Evolutionary conservation across 306 rosid species (phyloP).

Genomic region (Echinosophora koreensis): DNA sequence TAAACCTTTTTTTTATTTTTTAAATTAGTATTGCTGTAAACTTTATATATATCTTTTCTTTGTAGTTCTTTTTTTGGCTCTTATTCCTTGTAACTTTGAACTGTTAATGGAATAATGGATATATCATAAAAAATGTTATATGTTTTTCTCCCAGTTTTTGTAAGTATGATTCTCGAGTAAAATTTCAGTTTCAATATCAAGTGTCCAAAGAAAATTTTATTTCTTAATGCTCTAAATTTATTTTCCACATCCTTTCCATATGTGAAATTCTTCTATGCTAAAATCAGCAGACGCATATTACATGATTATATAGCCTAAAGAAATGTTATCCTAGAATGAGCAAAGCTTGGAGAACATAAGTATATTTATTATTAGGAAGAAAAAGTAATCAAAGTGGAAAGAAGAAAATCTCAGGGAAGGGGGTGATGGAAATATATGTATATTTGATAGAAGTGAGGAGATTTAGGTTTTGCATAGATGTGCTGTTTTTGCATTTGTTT

Average conservation of each 20-base stretch:
- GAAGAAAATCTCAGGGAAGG: background rate
- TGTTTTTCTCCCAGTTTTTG: background rate
- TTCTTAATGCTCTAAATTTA: background rate
- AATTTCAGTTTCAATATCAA: background rate
- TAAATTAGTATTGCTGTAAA: background rate
- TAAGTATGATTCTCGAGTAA: slow-evolving; percentile 8
- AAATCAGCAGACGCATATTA: background rate
- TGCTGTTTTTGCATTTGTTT: background rate
- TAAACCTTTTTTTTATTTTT: background rate
- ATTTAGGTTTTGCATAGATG: background rate
- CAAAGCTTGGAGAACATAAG: background rate
- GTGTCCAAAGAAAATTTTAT: slow-evolving; percentile 3
- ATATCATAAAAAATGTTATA: background rate
- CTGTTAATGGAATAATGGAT: background rate
- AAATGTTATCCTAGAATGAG: slow-evolving; percentile 12
- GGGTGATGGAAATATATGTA: background rate
- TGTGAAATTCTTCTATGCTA: background rate
- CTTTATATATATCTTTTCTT: background rate
- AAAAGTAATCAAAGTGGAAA: background rate
- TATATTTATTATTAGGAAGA: slow-evolving; percentile 3
- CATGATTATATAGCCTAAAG: background rate
- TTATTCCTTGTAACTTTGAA: slow-evolving; percentile 12
- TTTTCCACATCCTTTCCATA: slow-evolving; percentile 6
- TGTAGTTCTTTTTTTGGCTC: background rate
- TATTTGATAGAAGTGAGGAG: slow-evolving; percentile 5